phyloP scores from a whole-genome alignment of 1,284 basidiomycete species.

The Marasmius oreades region DNA sequence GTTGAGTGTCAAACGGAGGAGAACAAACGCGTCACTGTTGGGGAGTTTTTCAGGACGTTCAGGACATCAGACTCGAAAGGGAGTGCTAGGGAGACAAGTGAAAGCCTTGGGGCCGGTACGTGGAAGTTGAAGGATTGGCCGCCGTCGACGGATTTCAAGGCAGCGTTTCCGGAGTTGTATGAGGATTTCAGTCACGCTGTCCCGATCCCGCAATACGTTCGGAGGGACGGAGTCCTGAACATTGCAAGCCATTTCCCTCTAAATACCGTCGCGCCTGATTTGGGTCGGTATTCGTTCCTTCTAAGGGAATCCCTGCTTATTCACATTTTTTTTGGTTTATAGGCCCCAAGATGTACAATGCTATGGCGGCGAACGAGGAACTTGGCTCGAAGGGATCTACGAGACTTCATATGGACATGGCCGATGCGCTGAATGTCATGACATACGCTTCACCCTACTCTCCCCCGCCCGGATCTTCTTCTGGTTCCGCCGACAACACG shows the following conservation, averaged over 20 bases:
- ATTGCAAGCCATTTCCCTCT: conserved; percentile 85
- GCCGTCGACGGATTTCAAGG: conserved; percentile 78
- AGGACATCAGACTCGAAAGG: conserved; percentile 34
- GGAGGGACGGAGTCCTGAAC: conserved; percentile 86
- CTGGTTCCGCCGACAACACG: neutral
- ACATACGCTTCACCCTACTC: conserved; percentile 52
- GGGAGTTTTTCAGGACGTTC: conserved; percentile 80
- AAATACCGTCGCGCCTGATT: conserved; percentile 83
- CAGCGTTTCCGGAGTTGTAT: conserved; percentile 83
- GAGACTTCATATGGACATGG: conserved; percentile 94
- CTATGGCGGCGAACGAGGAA: conserved; percentile 60
- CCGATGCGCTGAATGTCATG: conserved; percentile 94
- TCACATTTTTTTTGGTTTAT: conserved; percentile 8
- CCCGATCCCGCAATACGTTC: conserved; percentile 85
- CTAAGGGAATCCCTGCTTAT: neutral
- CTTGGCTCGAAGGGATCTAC: conserved; percentile 79
- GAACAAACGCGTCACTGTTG: conserved; percentile 62
- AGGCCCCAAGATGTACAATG: conserved; percentile 84
- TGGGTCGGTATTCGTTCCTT: conserved; percentile 47
- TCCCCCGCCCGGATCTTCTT: neutral
- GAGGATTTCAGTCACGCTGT: conserved; percentile 82
- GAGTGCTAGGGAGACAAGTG: neutral
- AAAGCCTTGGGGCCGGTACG: conserved; percentile 30
- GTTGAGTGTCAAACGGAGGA: conserved; percentile 77
- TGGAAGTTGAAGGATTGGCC: conserved; percentile 98